Base-by-base conservation (phyloP, 2,329 filamentous ascomycete species). In the Alternaria postmessia region DNA sequence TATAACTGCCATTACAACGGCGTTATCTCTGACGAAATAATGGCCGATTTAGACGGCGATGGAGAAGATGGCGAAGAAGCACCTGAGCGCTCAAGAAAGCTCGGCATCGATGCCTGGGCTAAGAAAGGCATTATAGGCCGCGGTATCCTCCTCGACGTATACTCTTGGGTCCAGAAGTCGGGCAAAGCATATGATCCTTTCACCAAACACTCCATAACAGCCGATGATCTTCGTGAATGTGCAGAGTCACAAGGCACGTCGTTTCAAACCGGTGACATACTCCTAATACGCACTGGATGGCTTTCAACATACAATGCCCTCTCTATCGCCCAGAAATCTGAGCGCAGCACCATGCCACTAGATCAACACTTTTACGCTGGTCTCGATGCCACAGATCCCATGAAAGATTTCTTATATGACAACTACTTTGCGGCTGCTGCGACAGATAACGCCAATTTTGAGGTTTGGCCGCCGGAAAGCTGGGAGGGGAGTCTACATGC, bases 331-430 rank as follows among this genome's bases (percentile, higher is more conserved):
- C 22, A 59, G 18, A 66, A 64, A 32, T n/a, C 59, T 14, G 41
- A 59, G 5, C 62, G 59, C n/a, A 43, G 61, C 16, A 64, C 60
- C 7, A 47, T 64, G 36, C 53, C 58, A 4, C 7, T 62, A 9
- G 53, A 64, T 20, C 26, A 65, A 18, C 68, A 75, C 18, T 59
- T 71, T 3, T 72, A 70, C 24, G 68, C 78, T 66, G 74, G 84
- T 79, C 86, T 97, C 95, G 88, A 96, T 93, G 81, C 92, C 90
- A 81, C 91, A 85, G 78, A 97, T 88, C 72, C 93, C 86, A 75
- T 94, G 94, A 79, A 91, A 87, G 79, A 97, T 82, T 87, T 97
- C 90, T 68, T 93, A 94, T 82, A 92, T 89, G 91, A 97, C 48
- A 60, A 48, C 1, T 70, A 70, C 49, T 70, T 67, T 32, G 64